Conservation (phyloP, 768 basidiomycete species). For the Floccularia luteovirens region DNA sequence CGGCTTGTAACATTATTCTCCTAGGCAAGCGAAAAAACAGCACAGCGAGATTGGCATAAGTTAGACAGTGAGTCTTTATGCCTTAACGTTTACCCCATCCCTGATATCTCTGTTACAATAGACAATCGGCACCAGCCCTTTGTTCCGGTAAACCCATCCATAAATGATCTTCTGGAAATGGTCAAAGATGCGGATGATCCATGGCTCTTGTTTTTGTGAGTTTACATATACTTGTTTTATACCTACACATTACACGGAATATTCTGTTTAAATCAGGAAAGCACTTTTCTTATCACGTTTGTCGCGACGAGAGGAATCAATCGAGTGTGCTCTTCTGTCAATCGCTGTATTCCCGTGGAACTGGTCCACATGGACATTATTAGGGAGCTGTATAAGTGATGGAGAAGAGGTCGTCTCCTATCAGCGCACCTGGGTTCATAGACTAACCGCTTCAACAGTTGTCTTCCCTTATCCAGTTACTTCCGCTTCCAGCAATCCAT, state of each 20-base stretch:
- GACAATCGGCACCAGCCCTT: constrained; percentile 67
- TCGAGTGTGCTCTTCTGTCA: constrained; percentile 71
- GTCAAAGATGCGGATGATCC: constrained; percentile 63
- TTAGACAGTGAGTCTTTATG: constrained; percentile 51
- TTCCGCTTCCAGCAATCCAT: constrained; percentile 38
- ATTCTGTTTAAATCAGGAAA: constrained; percentile 48
- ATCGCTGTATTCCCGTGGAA: constrained; percentile 83
- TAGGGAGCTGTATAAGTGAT: constrained; percentile 75
- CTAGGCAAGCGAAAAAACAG: constrained; percentile 79
- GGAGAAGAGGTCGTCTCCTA: constrained; percentile 65
- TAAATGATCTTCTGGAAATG: constrained; percentile 50
- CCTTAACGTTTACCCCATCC: background rate
- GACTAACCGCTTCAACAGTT: constrained; percentile 25
- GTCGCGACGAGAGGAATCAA: constrained; percentile 76
- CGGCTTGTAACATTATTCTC: background rate
- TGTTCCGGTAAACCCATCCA: constrained; percentile 51
- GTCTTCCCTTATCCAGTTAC: constrained; percentile 37
- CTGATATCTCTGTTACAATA: constrained; percentile 16
- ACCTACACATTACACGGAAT: constrained; percentile 4
- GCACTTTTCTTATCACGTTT: constrained; percentile 77
- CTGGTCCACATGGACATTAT: constrained; percentile 86
- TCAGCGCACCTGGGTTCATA: constrained; percentile 2
- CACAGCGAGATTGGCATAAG: constrained; percentile 81
- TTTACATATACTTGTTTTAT: constrained; percentile 3
- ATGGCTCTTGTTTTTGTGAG: constrained; percentile 80